Base-by-base conservation (phyloP, 345 rosid species). In the Raphanus raphanistrum region DNA sequence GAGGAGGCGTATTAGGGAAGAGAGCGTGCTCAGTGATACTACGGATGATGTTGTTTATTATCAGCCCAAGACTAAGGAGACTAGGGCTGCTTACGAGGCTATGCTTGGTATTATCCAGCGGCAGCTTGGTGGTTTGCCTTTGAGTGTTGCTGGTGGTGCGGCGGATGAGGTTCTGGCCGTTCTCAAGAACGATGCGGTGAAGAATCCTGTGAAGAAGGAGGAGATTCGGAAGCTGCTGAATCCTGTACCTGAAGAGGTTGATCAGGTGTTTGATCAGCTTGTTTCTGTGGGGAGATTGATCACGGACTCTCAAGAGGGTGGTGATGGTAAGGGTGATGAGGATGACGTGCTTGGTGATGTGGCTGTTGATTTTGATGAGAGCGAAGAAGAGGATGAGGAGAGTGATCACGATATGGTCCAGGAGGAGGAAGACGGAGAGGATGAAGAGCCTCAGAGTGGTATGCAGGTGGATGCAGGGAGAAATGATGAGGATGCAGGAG, bases 151-250 rank as follows among this genome's bases (percentile, higher is more conserved):
- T 70, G 84, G 90, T 32, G 98, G 92, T 54, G 98, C 96, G 0
- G 99, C 97, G 0, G 98, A 95, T 84, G 97, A 92, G 89, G 88
- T 95, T 61, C 80, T 92, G 84, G 90, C 96, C n/a, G 94, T 95
- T 50, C 88, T 95, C 28, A 92, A 95, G 91, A 92, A 92, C 5
- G 92, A 88, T 3, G 21, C 80, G 0, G 4, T 84, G 0, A 86
- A 76, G 80, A 89, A 87, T 52, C 84, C 89, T n/a, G 97, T 89
- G 9, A 91, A 92, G 89, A 94, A 90, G 88, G 79, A 80, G 79
- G 97, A 90, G 80, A 87, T 92, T 57, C 97, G 88, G 90, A 90
- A 88, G 85, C 54, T 94, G 73, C 71, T 94, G 84, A 87, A 88
- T 70, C 85, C 84, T 1, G 79, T 88, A 38, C 75, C 86, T 0